Evolutionary conservation across 2,329 filamentous ascomycete species (phyloP), one percentile per base, ranked within the genome.

Genomic region (Apiospora arundinis): DNA sequence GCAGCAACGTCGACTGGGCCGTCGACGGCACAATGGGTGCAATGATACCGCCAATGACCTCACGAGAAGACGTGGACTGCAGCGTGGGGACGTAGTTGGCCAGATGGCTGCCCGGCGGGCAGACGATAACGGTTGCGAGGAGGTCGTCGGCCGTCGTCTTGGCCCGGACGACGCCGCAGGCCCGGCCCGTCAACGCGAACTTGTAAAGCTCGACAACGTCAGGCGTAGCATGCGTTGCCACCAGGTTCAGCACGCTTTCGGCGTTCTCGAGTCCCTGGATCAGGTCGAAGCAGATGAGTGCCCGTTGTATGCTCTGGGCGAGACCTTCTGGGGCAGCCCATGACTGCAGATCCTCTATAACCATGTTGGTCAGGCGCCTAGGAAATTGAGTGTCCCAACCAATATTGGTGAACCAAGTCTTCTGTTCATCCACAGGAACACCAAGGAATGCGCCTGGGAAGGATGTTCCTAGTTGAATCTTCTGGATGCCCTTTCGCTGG

Each of bases 391-490:
- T 92, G 77, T 97, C 95, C 95, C 95, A 98, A 18, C 95, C 95
- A 66, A 95, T 88, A 74, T 92, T 93, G n/a, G 92, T 90, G 80
- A 98, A 97, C 95, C 95, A 98, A 63, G 93, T 90, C 74, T 87
- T 89, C 67, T 86, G 83, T 73, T 87, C 85, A 5, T 88, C 85
- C 1, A 86, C 83, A 0, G 95, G 95, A 12, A 97, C 93, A 0
- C 95, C 95, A 0, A 94, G 89, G 77, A 95, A 98, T 32, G 97
- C 90, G n/a, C 92, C 93, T 0, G 95, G 95, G 45, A 97, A 90
- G 1, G 92, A 88, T 52, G 91, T 91, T 0, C 95, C 95, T 0
- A 97, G 88, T 79, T 97, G 95, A 45, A 97, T 89, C 71, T 92
- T 92, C 77, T 93, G 93, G 77, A 97, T 88, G 1, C 91, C 92